These are phyloP conservation scores for Amanita polypyramis DNA, from an alignment of 768 basidiomycete species.

Conservation along the genomic window DNA sequence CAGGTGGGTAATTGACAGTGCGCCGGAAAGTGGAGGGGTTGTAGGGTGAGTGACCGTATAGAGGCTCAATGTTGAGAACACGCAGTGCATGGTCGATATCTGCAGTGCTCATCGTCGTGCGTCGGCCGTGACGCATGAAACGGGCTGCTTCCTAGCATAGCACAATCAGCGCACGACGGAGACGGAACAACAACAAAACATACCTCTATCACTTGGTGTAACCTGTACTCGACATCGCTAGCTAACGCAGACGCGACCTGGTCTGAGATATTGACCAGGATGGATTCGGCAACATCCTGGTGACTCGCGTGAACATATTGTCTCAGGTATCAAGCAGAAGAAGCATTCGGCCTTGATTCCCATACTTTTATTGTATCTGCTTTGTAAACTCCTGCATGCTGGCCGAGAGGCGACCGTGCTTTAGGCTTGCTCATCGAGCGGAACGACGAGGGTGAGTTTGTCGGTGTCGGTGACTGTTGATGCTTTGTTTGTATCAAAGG, in stretches of 20 bases:
- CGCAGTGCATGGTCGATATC: constrained; percentile 94
- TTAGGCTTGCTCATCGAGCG: constrained; percentile 35
- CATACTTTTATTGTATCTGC: constrained; percentile 52
- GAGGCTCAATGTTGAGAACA: constrained; percentile 91
- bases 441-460: neutral
- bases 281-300: constrained; percentile 86
- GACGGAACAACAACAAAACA: constrained; percentile 9
- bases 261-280: constrained; percentile 75
- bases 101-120: constrained; percentile 80
- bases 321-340: neutral
- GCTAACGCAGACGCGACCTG: constrained; percentile 76
- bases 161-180: neutral
- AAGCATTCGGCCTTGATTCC: neutral
- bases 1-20: constrained; percentile 38
- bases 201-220: constrained; percentile 92
- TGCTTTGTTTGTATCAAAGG: neutral
- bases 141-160: constrained; percentile 77
- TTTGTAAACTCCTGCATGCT: constrained; percentile 54
- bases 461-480: neutral
- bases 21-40: constrained; percentile 54
- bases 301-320: constrained; percentile 6
- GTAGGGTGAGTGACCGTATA: constrained; percentile 74
- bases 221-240: constrained; percentile 93
- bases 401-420: constrained; percentile 31
- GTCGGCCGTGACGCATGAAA: constrained; percentile 90